A percentile compares a stretch with the other conserved stretches of the same genome.
These are phyloP conservation scores for Senecio squalidus DNA, from an alignment of 140 eudicot species.

Conservation along the genomic window DNA sequence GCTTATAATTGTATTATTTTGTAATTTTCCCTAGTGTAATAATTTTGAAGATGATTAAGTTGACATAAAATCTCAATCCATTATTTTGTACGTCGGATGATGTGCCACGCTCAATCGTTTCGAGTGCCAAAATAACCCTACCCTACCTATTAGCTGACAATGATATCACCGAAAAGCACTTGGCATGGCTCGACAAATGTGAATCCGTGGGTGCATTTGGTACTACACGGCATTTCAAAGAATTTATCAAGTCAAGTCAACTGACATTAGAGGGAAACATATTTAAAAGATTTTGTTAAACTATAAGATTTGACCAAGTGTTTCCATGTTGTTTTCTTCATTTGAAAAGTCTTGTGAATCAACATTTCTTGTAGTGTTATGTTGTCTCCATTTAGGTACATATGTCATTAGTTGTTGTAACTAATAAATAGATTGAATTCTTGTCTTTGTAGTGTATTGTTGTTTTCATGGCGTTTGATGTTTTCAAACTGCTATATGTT, in stretches of 20 bases:
- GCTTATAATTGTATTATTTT: no score
- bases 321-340: not conserved
- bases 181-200: slow-evolving; percentile 4
- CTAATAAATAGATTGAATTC: no score
- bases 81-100: no score
- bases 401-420: slow-evolving; percentile 24
- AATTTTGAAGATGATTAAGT: no score
- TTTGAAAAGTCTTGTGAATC: slow-evolving; percentile 5
- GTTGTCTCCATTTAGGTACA: slow-evolving; percentile 18
- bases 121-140: no score
- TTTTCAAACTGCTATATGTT: slow-evolving; percentile 15
- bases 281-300: not conserved
- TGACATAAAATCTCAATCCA: no score
- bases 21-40: no score
- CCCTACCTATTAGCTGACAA: no score
- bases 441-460: slow-evolving; percentile 12
- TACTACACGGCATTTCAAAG: not conserved
- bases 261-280: not conserved
- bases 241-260: slow-evolving; percentile 11
- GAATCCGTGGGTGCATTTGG: not conserved
- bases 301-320: slow-evolving; percentile 21
- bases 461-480: slow-evolving; percentile 24
- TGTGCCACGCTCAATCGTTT: no score
- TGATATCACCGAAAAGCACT: no score
- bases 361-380: slow-evolving; percentile 8